Base-by-base conservation (phyloP, 106 monocot genomes). In the Dactylorhiza incarnata region DNA sequence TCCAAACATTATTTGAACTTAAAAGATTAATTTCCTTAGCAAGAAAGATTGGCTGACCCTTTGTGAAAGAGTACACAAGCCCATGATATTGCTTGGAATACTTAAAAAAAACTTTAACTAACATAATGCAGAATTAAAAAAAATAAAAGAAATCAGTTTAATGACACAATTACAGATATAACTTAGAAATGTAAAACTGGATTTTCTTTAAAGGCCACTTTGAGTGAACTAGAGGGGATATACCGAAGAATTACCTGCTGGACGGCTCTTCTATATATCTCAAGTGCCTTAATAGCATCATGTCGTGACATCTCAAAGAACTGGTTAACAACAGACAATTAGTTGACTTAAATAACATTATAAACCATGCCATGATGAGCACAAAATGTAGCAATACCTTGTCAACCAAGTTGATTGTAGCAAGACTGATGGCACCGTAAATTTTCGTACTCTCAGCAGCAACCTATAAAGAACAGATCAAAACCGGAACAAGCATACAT, bases 241-340 rank as follows among this genome's bases (percentile, higher is more conserved):
- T 37, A 37, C 37, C 37, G 37, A 37, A 37, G 37, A 72, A 48
- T 55, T 91, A 97, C 97, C 97, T 97, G 97, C 26, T 87, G 79
- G n/a, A 85, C 87, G 50, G 94, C 89, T 70, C 75, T 89, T 79
- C 84, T 82, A 56, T 94, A 97, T 81, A 97, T 89, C 12, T 91
- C 94, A 83, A 94, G 94, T 71, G 97, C 89, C 71, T 78, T 91
- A 73, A 97, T 15, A 76, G 97, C 94, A 83, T 97, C 79, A 82
- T 84, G 83, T 8, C 91, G 87, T 79, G 89, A 82, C 97, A 97
- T 97, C 85, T 97, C 97, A 88, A 97, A 97, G 71, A 97, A 97
- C 97, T 97, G 87, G 73, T 75, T 17, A 76, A 58, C 22, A 72
- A 10, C 44, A 72, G 17, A 12, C 14, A 74, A 25, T 74, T 37